Conservation (phyloP, 2,329 filamentous ascomycete species). For the Didymella segeticola region DNA sequence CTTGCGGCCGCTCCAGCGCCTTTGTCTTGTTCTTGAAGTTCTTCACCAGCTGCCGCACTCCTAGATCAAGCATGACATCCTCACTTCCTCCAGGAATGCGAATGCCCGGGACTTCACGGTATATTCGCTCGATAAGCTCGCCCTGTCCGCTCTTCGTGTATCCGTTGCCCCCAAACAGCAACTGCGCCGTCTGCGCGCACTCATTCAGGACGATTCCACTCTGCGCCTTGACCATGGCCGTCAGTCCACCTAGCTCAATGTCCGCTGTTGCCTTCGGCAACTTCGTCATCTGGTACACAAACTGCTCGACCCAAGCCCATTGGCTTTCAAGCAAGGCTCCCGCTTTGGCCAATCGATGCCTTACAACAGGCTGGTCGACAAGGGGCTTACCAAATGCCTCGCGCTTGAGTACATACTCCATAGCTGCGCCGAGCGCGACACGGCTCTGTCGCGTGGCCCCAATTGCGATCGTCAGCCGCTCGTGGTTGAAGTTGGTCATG, state of each 20-base stretch:
- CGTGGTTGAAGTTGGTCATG: slow-evolving; percentile 83
- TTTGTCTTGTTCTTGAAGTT: slow-evolving; percentile 67
- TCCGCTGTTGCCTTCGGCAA: slow-evolving; percentile 67
- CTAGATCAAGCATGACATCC: slow-evolving; percentile 75
- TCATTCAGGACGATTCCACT: slow-evolving; percentile 74
- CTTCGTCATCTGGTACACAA: slow-evolving; percentile 71
- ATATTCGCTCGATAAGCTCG: slow-evolving; percentile 73
- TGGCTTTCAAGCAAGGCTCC: slow-evolving; percentile 72
- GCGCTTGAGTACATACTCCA: slow-evolving; percentile 69
- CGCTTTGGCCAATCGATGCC: slow-evolving; percentile 74
- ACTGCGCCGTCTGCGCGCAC: slow-evolving; percentile 71
- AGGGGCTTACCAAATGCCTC: slow-evolving; percentile 73
- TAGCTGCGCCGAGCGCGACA: slow-evolving; percentile 65
- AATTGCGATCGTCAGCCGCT: slow-evolving; percentile 72
- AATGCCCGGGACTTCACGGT: slow-evolving; percentile 67
- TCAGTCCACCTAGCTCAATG: slow-evolving; percentile 72
- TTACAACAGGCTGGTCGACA: slow-evolving; percentile 76
- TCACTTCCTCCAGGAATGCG: slow-evolving; percentile 72
- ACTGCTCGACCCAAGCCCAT: slow-evolving; percentile 75
- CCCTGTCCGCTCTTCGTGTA: slow-evolving; percentile 74
- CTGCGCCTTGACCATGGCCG: slow-evolving; percentile 75
- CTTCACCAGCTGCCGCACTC: slow-evolving; percentile 73
- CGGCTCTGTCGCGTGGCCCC: slow-evolving; percentile 67
- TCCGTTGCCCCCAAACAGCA: slow-evolving; percentile 77
- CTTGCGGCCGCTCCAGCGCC: slow-evolving; percentile 54